Conservation (phyloP, 768 basidiomycete genomes). For the Boletus vinaceobasis region DNA sequence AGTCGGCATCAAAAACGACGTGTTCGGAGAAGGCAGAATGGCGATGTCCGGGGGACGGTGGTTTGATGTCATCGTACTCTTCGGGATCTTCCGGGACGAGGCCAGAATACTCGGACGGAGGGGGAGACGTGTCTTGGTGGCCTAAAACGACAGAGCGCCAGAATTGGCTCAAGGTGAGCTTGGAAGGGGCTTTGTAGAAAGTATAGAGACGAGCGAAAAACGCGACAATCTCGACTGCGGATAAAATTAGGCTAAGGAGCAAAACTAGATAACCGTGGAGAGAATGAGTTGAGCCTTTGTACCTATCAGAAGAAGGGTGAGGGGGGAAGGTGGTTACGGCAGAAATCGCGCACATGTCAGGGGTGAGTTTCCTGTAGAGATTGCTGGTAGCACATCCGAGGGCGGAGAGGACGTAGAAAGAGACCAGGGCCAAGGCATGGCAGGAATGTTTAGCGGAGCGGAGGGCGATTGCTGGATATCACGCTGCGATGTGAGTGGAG, state of each 20-base stretch:
- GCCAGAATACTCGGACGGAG: constrained; percentile 51
- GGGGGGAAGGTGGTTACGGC: constrained; percentile 9
- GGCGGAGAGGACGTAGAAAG: constrained; percentile 58
- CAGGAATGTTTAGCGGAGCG: constrained; percentile 72
- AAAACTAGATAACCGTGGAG: constrained; percentile 59
- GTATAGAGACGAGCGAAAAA: constrained; percentile 47
- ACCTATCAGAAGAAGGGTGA: constrained; percentile 45
- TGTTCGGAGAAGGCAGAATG: constrained; percentile 49
- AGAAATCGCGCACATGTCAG: constrained; percentile 63
- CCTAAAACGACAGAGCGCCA: constrained; percentile 59
- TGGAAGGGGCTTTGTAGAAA: constrained; percentile 44
- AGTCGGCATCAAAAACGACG: constrained; percentile 49
- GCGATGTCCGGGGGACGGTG: constrained; percentile 30
- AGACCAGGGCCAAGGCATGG: constrained; percentile 53
- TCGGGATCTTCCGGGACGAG: constrained; percentile 54
- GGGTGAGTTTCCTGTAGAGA: constrained; percentile 75
- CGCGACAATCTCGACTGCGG: constrained; percentile 52
- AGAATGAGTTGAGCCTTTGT: constrained; percentile 61
- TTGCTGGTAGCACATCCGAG: constrained; percentile 67
- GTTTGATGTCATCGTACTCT: constrained; percentile 49
- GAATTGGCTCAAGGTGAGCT: constrained; percentile 46
- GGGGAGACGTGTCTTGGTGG: constrained; percentile 31
- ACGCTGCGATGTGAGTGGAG: background rate
- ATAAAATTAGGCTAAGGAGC: constrained; percentile 42
- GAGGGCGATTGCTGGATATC: constrained; percentile 64